These are phyloP conservation scores for Pseudozyma pruni DNA, from an alignment of 1,284 basidiomycete species.

Conservation along the genomic window DNA sequence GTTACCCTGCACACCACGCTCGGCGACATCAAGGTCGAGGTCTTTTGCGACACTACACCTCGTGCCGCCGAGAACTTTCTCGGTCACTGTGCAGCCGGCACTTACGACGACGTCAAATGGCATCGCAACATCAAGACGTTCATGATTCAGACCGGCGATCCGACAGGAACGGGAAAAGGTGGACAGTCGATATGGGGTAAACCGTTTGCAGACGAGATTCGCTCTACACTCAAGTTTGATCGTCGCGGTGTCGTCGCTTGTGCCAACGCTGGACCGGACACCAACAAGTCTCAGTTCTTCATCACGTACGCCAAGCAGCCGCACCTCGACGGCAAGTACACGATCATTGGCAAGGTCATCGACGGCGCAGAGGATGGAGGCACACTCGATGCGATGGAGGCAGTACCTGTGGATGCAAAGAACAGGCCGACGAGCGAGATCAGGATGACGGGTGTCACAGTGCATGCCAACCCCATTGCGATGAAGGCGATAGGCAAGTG, in stretches of 20 bases:
- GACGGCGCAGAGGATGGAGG: slow-evolving; percentile 62
- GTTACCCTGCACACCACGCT: slow-evolving; percentile 93
- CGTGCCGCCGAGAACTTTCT: slow-evolving; percentile 97
- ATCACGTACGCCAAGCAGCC: slow-evolving; percentile 63
- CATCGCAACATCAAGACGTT: slow-evolving; percentile 76
- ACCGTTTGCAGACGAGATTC: slow-evolving; percentile 92
- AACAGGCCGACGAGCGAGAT: slow-evolving; percentile 87
- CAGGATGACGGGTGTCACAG: slow-evolving; percentile 82
- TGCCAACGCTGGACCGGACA: slow-evolving; percentile 65
- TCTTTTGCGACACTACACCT: slow-evolving; percentile 96
- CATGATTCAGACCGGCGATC: slow-evolving; percentile 97
- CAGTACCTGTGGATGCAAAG: slow-evolving; percentile 87
- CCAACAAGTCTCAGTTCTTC: slow-evolving; percentile 65
- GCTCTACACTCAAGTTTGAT: slow-evolving; percentile 67
- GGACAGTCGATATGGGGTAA: slow-evolving; percentile 94
- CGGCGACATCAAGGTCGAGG: slow-evolving; percentile 93
- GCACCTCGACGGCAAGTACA: slow-evolving; percentile 64
- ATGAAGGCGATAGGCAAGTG: slow-evolving; percentile 69
- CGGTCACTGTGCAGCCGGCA: slow-evolving; percentile 87
- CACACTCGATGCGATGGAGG: slow-evolving; percentile 72
- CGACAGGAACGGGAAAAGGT: slow-evolving; percentile 92
- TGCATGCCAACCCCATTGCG: slow-evolving; percentile 94
- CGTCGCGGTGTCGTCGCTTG: slow-evolving; percentile 63
- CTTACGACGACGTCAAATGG: slow-evolving; percentile 87
- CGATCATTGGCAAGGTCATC: slow-evolving; percentile 65